Evolutionary conservation across 306 rosid species (phyloP).

Genomic region (Cucurbita moschata): DNA sequence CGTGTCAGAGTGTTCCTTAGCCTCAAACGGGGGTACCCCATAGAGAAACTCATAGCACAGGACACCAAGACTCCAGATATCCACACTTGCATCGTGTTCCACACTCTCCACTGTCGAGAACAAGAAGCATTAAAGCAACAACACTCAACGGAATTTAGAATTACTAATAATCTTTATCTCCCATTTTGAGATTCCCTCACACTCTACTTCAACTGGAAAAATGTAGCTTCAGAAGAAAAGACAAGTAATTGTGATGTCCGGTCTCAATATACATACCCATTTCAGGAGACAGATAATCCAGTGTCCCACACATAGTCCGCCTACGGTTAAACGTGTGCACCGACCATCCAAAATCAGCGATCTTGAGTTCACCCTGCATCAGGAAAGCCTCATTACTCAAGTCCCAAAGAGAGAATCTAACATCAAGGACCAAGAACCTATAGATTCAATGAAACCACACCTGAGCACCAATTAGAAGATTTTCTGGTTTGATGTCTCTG

Average conservation of each 20-base stretch:
- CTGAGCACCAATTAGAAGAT: slow-evolving; percentile 90
- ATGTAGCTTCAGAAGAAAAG: neutral
- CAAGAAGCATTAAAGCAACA: neutral
- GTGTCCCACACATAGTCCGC: slow-evolving; percentile 96
- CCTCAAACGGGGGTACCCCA: slow-evolving; percentile 97
- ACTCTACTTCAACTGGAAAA: neutral
- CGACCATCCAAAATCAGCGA: slow-evolving; percentile 99
- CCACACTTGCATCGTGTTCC: slow-evolving; percentile 95
- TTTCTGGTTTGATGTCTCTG: slow-evolving; percentile 95
- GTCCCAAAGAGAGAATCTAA: slow-evolving; percentile 5
- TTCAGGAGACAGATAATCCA: slow-evolving; percentile 98
- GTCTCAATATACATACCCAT: slow-evolving; percentile 46
- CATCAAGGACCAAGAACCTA: slow-evolving; percentile 3
- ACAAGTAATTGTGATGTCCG: neutral
- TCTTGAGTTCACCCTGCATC: slow-evolving; percentile 84
- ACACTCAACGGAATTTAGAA: neutral
- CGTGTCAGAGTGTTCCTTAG: slow-evolving; percentile 94
- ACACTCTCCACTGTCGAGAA: slow-evolving; percentile 75
- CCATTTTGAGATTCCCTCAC: neutral
- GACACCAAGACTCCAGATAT: slow-evolving; percentile 98
- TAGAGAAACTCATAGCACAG: slow-evolving; percentile 95
- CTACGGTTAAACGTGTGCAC: slow-evolving; percentile 98
- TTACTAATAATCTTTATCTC: neutral
- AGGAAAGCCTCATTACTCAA: slow-evolving; percentile 5
- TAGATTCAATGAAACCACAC: slow-evolving; percentile 27